Base-by-base conservation (phyloP, 371 early-diverging fungal genomes). In the Mortierella sp. region DNA sequence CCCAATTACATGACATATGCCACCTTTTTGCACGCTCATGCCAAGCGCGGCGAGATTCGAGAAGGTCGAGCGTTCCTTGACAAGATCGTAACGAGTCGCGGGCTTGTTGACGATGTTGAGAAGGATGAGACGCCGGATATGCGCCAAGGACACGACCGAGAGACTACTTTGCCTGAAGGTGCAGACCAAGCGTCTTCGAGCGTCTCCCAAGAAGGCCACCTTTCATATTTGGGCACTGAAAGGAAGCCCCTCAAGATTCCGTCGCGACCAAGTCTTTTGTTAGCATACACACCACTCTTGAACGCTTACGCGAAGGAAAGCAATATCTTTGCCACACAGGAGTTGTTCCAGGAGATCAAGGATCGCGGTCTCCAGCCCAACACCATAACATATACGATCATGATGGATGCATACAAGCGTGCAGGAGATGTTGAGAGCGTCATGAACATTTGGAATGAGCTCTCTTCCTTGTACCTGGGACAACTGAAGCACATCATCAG, bases 1-100 rank as follows among this genome's bases (percentile, higher is more conserved):
- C 77, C 77, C 58, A 76, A 76, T 51, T 76, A 54, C 46, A 61
- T 69, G 66, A 76, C 77, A 17, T 76, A 76, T 43, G 77, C 77
- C 46, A 65, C 58, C 17, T 28, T 76, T 19, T 21, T 76, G 52
- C 69, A 76, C 13, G 77, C 69, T 22, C 47, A 76, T 46, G 58
- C 51, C 10, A 63, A 52, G 27, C 69, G 70, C n/a, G 66, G 70
- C n/a, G 62, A 76, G 51, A 68, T 34, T 28, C 57, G 39, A 4
- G 44, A 68, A 25, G 66, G 62, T 24, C 65, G 62, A 2, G 52
- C 49, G 17, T 64, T 76, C 41, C 46, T 76, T 43, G 50, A 76
- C 44, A 60, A 61, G 43, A 64, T 76, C 45, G 50, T 76, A 43
- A 57, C 40, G 31, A 60, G 60, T 21, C 69, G 64, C 1, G 77